A percentile compares a stretch with the other conserved stretches of the same genome.
phyloP scores from a whole-genome alignment of 805 yeast species.

The Saccharomyces jurei region DNA sequence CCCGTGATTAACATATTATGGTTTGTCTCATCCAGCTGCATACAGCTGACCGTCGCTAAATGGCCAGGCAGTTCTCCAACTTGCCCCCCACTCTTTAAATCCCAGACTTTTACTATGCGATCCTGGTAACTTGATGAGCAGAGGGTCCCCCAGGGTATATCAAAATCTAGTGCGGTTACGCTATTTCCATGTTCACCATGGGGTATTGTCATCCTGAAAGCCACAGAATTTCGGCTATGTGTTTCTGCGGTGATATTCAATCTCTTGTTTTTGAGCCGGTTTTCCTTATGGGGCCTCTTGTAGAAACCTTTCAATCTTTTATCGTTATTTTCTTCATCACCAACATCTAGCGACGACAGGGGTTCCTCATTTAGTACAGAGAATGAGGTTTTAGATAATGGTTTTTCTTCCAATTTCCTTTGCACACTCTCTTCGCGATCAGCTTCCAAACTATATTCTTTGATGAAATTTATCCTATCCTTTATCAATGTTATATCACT shows the following conservation, averaged over 20 bases:
- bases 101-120: constrained; percentile 79
- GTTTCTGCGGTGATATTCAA: neutral
- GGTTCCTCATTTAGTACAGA: neutral
- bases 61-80: constrained; percentile 58
- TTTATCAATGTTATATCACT: constrained; percentile 35
- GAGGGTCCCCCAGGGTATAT: constrained; percentile 62
- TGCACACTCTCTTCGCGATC: constrained; percentile 4
- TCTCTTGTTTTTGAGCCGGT: neutral
- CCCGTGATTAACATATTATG: constrained; percentile 41
- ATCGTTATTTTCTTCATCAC: neutral
- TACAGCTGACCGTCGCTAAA: constrained; percentile 47
- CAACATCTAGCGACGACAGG: neutral
- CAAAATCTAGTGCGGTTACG: constrained; percentile 56
- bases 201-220: neutral
- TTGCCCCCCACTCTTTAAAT: constrained; percentile 47
- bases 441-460: constrained; percentile 29
- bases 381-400: neutral
- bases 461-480: constrained; percentile 34
- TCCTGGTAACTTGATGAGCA: constrained; percentile 68
- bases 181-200: constrained; percentile 42
- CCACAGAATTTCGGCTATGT: neutral
- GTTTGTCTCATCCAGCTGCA: constrained; percentile 46
- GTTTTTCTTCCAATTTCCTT: constrained; percentile 5
- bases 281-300: neutral
- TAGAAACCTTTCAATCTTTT: neutral